A percentile compares a stretch with the other conserved stretches of the same genome.
Evolutionary conservation across 2,329 filamentous ascomycete genomes (phyloP).

Genomic region (Cryphonectria parasitica): DNA sequence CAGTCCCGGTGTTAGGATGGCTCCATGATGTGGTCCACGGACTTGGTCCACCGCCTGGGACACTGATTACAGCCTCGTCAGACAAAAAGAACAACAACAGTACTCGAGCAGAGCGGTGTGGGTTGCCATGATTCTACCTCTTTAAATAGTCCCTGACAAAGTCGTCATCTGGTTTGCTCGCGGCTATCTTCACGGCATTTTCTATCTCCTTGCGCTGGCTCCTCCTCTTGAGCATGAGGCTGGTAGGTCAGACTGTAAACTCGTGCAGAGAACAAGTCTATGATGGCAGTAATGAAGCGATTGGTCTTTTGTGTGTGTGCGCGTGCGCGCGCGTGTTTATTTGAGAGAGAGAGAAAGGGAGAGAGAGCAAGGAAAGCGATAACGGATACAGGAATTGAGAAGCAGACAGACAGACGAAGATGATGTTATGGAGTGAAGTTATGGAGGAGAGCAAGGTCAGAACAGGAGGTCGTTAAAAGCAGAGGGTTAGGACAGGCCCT

Average conservation of each 20-base stretch:
- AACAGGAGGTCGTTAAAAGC: no score
- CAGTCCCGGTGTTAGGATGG: constrained; percentile 49
- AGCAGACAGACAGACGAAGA: not conserved
- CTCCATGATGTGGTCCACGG: constrained; percentile 49
- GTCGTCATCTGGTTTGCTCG: constrained; percentile 16
- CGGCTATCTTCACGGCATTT: constrained; percentile 14
- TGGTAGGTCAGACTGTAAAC: not conserved
- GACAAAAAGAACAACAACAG: not conserved
- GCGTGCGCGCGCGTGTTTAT: no score
- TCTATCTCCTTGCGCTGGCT: constrained; percentile 18
- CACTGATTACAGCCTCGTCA: constrained; percentile 10
- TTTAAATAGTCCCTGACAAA: constrained; percentile 21
- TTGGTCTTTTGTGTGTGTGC: no score
- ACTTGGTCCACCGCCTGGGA: constrained; percentile 27
- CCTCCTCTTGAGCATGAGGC: constrained; percentile 9
- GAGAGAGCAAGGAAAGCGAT: no score
- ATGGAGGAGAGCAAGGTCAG: not conserved
- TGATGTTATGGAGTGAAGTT: not conserved
- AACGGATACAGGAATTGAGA: not conserved
- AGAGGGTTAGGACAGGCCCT: no score
- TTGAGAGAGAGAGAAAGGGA: not conserved
- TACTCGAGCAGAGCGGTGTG: not conserved
- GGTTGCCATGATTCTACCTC: constrained; percentile 9
- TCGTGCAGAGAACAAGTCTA: not conserved
- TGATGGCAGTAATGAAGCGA: not conserved